Evolutionary conservation across 108 stramenopile species (phyloP), one percentile per base, ranked within the genome.

Genomic region (Conticribra guillardii): DNA sequence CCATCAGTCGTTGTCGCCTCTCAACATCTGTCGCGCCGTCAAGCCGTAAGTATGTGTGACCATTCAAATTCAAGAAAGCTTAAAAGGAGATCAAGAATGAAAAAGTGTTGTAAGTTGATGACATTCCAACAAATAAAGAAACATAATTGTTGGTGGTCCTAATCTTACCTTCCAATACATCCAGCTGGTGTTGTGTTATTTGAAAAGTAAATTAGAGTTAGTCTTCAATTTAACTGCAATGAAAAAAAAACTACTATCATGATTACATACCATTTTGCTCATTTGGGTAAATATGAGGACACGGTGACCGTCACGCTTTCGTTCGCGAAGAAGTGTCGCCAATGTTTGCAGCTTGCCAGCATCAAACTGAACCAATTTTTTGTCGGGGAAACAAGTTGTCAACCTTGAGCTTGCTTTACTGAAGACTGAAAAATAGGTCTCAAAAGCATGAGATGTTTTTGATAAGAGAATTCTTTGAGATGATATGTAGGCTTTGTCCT

Each of bases 281-380:
- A 99, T 98, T 74, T 99, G 99, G 26, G 96, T 96, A 69, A 99
- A 99, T 18, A 99, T 91, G 9, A 98, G 83, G 30, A 93, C 92
- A 47, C 93, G 82, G 69, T 97, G 97, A 8, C 96, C 96, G 18
- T 85, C 95, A 45, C 71, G 79, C 58, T 92, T 88, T 44, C 98
- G 79, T 31, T 82, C 77, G 27, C 92, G 85, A 3, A 99, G 85
- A 1, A 98, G 84, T n/a, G 57, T 71, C 0, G 97, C 87, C 22
- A 99, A 76, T n/a, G 74, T 82, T 76, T 98, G 97, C n/a, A 98
- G 87, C 73, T 99, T 98, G 0, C 97, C 98, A 16, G 96, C 88
- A 80, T 99, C 99, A 67, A 82, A 98, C 64, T 99, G 97, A 18
- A 98, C 81, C 7, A 99, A 76, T 56, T 93, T 90, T 32, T 95